A percentile compares a stretch with the other conserved stretches of the same genome.
Conservation (phyloP, 1,284 basidiomycete genomes). For the Cutaneotrichosporon sp. region DNA sequence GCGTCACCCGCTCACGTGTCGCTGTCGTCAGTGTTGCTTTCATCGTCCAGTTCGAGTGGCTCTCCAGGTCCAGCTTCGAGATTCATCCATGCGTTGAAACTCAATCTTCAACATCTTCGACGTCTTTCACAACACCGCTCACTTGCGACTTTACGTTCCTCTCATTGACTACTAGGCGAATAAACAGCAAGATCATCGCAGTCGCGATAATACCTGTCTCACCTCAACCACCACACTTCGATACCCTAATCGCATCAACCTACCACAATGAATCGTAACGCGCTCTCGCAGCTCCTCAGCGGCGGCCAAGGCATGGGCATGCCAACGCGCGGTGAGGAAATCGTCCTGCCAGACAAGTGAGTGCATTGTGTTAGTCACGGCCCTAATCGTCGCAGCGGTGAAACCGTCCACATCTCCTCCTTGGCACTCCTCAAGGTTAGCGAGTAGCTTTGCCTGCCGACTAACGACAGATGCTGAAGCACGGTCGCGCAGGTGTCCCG, state of each 20-base stretch:
- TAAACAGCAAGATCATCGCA: no score
- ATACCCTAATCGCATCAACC: neutral
- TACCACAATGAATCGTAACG: conserved; percentile 9
- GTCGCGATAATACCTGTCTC: neutral
- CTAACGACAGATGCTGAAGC: conserved; percentile 87
- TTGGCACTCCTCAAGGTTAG: conserved; percentile 82
- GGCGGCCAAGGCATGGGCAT: conserved; percentile 1
- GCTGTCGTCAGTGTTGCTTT: conserved; percentile 11
- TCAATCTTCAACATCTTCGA: neutral
- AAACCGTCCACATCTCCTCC: conserved; percentile 90
- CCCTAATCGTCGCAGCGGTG: conserved; percentile 56
- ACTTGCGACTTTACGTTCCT: no score
- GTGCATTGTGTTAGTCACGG: conserved; percentile 12
- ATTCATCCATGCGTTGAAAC: neutral
- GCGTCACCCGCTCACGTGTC: conserved; percentile 1
- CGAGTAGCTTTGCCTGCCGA: neutral
- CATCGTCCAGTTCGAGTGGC: neutral
- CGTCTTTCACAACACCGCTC: neutral
- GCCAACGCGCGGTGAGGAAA: conserved; percentile 30
- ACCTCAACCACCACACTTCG: neutral
- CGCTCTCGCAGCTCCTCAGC: conserved; percentile 7
- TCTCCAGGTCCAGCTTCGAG: no score
- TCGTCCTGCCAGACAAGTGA: conserved; percentile 48
- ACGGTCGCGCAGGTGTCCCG: conserved; percentile 95
- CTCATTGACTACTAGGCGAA: no score